A percentile compares a stretch with the other conserved stretches of the same genome.
These are phyloP conservation scores for Lachancea lanzarotensis DNA, from an alignment of 805 yeast genomes.

Conservation along the genomic window DNA sequence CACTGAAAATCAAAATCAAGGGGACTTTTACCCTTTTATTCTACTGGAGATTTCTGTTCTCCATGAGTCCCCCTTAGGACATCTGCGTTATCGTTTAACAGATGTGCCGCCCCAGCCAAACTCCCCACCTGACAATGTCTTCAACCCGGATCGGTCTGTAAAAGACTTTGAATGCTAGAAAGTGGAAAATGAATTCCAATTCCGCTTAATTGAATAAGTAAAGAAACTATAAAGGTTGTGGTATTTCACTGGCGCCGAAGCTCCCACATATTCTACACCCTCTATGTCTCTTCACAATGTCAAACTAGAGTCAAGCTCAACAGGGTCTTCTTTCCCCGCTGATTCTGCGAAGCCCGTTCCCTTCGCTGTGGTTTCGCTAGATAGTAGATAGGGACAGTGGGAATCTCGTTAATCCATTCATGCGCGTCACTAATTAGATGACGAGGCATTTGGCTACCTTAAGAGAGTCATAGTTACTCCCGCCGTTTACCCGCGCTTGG, in stretches of 20 bases:
- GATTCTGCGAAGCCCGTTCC: slow-evolving; percentile 12
- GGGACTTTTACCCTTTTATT: slow-evolving; percentile 43
- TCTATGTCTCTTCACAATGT: slow-evolving; percentile 36
- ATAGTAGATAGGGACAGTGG: slow-evolving; percentile 8
- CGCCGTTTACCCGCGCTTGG: slow-evolving; percentile 44
- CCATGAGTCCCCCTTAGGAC: slow-evolving; percentile 41
- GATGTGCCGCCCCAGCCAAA: slow-evolving; percentile 44
- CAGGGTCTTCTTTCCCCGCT: slow-evolving; percentile 37
- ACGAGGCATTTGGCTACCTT: slow-evolving; percentile 41
- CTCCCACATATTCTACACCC: slow-evolving; percentile 40
- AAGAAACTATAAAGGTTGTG: slow-evolving; percentile 37
- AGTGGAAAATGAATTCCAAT: slow-evolving; percentile 33
- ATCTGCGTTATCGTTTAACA: slow-evolving; percentile 43
- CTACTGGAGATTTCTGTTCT: slow-evolving; percentile 44
- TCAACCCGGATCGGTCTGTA: slow-evolving; percentile 31
- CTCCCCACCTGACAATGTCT: slow-evolving; percentile 41
- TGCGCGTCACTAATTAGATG: slow-evolving; percentile 10
- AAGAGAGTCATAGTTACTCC: slow-evolving; percentile 42
- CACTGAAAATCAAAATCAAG: slow-evolving; percentile 43
- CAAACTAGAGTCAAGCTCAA: slow-evolving; percentile 39
- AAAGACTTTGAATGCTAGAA: slow-evolving; percentile 33
- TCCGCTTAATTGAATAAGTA: slow-evolving; percentile 36
- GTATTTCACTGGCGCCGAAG: slow-evolving; percentile 41
- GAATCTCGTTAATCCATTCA: slow-evolving; percentile 9
- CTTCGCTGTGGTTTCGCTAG: slow-evolving; percentile 9